Evolutionary conservation across 2,329 filamentous ascomycete species (phyloP).

Genomic region (Plectosphaerella plurivora): DNA sequence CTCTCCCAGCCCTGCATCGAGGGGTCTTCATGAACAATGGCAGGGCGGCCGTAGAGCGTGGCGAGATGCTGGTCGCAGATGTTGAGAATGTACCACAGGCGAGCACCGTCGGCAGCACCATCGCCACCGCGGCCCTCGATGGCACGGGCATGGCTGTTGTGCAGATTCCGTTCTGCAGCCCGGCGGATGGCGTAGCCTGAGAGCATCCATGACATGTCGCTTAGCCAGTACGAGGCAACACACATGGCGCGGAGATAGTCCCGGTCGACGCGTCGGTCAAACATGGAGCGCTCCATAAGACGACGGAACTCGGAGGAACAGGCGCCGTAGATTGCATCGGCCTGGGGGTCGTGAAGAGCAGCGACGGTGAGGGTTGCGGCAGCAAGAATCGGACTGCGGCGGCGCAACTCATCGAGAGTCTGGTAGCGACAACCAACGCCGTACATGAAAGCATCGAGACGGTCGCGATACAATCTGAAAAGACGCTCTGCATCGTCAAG

Average conservation of each 20-base stretch:
- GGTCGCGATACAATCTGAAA: conserved; percentile 44
- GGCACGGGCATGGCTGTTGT: conserved; percentile 34
- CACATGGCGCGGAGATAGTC: conserved; percentile 57
- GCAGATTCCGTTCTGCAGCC: conserved; percentile 42
- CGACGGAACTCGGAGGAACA: conserved; percentile 52
- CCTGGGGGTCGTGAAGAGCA: conserved; percentile 51
- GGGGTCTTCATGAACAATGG: conserved; percentile 53
- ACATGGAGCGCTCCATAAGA: conserved; percentile 41
- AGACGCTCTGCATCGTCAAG: conserved; percentile 45
- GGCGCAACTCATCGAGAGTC: conserved; percentile 45
- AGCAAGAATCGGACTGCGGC: conserved; percentile 49
- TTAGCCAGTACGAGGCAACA: conserved; percentile 59
- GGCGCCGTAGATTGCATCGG: conserved; percentile 43
- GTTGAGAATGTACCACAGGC: conserved; percentile 58
- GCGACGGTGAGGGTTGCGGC: conserved; percentile 53
- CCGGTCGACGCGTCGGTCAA: conserved; percentile 26
- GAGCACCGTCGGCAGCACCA: conserved; percentile 42
- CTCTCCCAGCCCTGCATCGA: conserved; percentile 54
- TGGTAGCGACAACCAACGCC: conserved; percentile 44
- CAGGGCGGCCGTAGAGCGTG: conserved; percentile 55
- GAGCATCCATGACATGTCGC: conserved; percentile 58
- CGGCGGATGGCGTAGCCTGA: conserved; percentile 49
- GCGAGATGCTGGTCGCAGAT: conserved; percentile 59
- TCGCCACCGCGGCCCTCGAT: conserved; percentile 33
- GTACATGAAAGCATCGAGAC: conserved; percentile 46